Conservation (phyloP, 352 stramenopile genomes). For the Globisporangium emineosum region DNA sequence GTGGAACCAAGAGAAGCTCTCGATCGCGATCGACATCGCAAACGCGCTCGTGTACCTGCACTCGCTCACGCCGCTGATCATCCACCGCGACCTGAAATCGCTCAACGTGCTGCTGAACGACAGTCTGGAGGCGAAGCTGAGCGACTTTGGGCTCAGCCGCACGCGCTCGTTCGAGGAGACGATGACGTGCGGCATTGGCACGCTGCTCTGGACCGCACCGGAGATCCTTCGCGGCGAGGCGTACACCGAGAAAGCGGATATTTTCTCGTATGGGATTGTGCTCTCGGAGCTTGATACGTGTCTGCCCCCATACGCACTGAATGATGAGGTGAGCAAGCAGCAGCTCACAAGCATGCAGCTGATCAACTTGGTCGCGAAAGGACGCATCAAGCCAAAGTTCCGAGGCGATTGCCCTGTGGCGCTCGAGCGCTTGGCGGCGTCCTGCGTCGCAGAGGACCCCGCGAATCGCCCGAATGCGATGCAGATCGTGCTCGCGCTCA, state of each 20-base stretch:
- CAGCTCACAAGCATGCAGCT: slow-evolving; percentile 29
- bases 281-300: slow-evolving; percentile 63
- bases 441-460: slow-evolving; percentile 16
- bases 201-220: slow-evolving; percentile 57
- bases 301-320: slow-evolving; percentile 46
- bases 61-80: slow-evolving; percentile 43
- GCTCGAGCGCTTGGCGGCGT: slow-evolving; percentile 16
- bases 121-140: slow-evolving; percentile 54
- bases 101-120: slow-evolving; percentile 53
- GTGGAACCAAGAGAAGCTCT: slow-evolving; percentile 52
- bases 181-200: slow-evolving; percentile 65
- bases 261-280: slow-evolving; percentile 66
- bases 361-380: slow-evolving; percentile 27
- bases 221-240: slow-evolving; percentile 50
- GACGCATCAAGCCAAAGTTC: slow-evolving; percentile 19
- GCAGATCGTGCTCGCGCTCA: slow-evolving; percentile 22
- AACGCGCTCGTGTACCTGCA: slow-evolving; percentile 68
- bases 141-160: slow-evolving; percentile 55
- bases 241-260: slow-evolving; percentile 57
- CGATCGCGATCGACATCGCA: slow-evolving; percentile 54
- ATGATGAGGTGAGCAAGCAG: slow-evolving; percentile 35
- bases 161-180: slow-evolving; percentile 53
- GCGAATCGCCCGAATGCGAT: slow-evolving; percentile 22
- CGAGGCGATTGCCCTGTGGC: slow-evolving; percentile 12
- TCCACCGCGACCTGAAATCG: slow-evolving; percentile 71